Conservation (phyloP, 2,329 filamentous ascomycete genomes). For the Chaetomium sp. region DNA sequence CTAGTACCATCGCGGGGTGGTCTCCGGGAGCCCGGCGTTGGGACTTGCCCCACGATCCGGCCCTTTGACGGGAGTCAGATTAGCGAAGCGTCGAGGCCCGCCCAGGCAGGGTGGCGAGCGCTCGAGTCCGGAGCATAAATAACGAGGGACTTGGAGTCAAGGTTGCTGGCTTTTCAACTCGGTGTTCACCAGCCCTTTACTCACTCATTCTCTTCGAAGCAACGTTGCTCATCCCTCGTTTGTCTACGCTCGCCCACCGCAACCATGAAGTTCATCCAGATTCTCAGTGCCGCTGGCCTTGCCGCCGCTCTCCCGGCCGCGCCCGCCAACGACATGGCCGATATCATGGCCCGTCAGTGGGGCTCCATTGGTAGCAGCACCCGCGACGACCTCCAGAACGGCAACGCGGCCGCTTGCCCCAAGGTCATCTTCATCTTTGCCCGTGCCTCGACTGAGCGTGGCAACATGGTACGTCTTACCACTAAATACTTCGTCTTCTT, state of each 20-base stretch:
- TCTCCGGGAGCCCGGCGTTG: neutral
- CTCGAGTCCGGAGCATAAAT: neutral
- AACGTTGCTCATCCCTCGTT: neutral
- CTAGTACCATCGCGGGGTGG: neutral
- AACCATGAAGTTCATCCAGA: constrained; percentile 13
- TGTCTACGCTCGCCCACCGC: neutral
- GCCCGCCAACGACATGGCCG: neutral
- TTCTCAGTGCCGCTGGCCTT: constrained; percentile 7
- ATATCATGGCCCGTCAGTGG: constrained; percentile 1
- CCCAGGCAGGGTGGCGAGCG: neutral
- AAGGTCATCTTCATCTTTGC: constrained; percentile 45
- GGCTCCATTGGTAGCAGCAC: constrained; percentile 8
- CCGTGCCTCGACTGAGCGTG: constrained; percentile 43
- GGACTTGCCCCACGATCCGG: neutral
- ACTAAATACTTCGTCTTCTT: no score
- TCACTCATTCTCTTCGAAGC: neutral
- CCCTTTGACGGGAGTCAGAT: neutral
- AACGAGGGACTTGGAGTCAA: neutral
- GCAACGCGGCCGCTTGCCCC: constrained; percentile 38
- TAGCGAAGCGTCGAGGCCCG: no score
- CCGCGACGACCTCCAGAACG: constrained; percentile 27
- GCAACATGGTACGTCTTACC: constrained; percentile 40
- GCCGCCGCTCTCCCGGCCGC: constrained; percentile 4
- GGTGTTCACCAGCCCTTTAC: neutral
- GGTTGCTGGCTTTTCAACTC: neutral